Evolutionary conservation across 2,329 filamentous ascomycete species (phyloP), one percentile per base, ranked within the genome.

Genomic region (Alternaria triticina): DNA sequence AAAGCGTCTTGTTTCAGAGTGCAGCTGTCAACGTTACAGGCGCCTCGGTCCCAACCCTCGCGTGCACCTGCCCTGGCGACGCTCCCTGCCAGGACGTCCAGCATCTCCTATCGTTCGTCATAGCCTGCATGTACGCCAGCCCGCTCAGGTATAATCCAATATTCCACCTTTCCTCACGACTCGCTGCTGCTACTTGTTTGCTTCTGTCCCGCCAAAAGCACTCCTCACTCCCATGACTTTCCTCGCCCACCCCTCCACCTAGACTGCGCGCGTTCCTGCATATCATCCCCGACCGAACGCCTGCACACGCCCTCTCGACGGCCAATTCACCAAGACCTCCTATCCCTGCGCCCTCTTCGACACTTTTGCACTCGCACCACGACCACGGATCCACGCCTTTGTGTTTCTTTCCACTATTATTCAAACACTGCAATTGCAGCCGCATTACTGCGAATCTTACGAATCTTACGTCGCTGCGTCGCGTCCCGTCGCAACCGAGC

Each of bases 81-180:
- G 30, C 59, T 54, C 55, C 27, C 43, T 59, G 45, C 61, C 27
- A 51, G 28, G 40, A 58, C 57, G 56, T 54, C 61, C 49, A 49
- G 43, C 58, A 49, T 45, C 59, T 61, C 60, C 60, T 65, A 61
- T 60, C 64, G 58, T 59, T 66, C 66, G 66, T 67, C 66, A 64
- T 66, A 51, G 55, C 54, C 59, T 59, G 62, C 62, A 54, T 57
- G 23, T 25, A 57, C 66, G 65, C 66, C 66, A 61, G 66, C 64
- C 64, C 61, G 58, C 60, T 52, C 64, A 59, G 64, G 55, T 54
- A 56, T 44, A 59, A 62, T 56, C 50, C 64, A 64, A 68, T 68
- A 67, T 58, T 65, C 64, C 59, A 49, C 52, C 63, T 52, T 59
- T 58, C 9, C 58, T 59, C 25, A 43, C 64, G 51, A 57, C 63